A percentile compares a stretch with the other conserved stretches of the same genome.
Evolutionary conservation across 1,139 yeast species (phyloP).

Genomic region (Pichia sp.): DNA sequence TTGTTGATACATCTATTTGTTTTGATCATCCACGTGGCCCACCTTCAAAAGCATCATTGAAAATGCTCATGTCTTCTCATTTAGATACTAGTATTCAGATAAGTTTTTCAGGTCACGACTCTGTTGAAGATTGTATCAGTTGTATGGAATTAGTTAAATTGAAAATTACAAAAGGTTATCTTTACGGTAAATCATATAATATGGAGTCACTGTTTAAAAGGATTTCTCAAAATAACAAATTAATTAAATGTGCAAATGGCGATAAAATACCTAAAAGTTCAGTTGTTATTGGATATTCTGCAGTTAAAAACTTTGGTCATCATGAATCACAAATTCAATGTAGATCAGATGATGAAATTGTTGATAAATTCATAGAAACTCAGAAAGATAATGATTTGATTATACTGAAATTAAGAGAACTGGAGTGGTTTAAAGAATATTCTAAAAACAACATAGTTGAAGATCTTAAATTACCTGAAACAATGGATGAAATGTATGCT

Average conservation of each 20-base stretch:
- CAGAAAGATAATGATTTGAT: conserved; percentile 40
- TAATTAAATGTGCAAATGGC: conserved; percentile 18
- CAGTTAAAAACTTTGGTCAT: conserved; percentile 15
- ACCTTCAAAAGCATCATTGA: conserved; percentile 71
- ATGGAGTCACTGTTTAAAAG: conserved; percentile 30
- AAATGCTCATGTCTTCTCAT: conserved; percentile 54
- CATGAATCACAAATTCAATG: conserved; percentile 37
- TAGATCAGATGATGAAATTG: conserved; percentile 53
- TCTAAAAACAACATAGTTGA: conserved; percentile 15
- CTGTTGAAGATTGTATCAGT: conserved; percentile 78
- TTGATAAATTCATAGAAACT: conserved; percentile 36
- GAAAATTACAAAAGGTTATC: conserved; percentile 59
- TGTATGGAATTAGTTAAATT: conserved; percentile 71
- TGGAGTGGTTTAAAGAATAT: conserved; percentile 39
- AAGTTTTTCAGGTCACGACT: conserved; percentile 49
- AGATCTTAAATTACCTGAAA: conserved; percentile 14
- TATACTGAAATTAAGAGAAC: conserved; percentile 51
- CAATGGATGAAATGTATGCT: conserved; percentile 26
- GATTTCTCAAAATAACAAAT: conserved; percentile 21
- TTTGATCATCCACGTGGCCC: conserved; percentile 75
- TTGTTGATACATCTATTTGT: conserved; percentile 61
- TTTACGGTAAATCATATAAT: conserved; percentile 54
- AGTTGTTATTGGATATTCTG: conserved; percentile 36
- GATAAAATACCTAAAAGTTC: conserved; percentile 34
- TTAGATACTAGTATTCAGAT: conserved; percentile 56